Conservation (phyloP, 106 monocot genomes). For the Platanthera zijinensis region DNA sequence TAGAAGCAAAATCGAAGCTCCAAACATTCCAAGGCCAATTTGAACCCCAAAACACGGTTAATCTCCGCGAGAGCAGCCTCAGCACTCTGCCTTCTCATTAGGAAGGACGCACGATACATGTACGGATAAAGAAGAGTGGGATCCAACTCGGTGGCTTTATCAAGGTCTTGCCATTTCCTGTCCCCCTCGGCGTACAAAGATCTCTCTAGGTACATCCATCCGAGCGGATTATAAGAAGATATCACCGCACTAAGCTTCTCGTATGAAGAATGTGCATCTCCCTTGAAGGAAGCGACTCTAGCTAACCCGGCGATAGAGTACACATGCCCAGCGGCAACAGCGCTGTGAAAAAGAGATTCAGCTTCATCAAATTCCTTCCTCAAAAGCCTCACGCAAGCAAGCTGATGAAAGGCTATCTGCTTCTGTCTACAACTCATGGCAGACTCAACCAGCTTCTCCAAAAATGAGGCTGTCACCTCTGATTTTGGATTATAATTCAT, state of each 20-base stretch:
- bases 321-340: slow-evolving; percentile 60
- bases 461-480: slow-evolving; percentile 45
- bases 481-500: slow-evolving; percentile 67
- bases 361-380: slow-evolving; percentile 83
- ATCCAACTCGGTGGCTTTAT: slow-evolving; percentile 80
- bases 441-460: slow-evolving; percentile 72
- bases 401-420: slow-evolving; percentile 77
- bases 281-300: slow-evolving; percentile 46
- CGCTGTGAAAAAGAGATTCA: slow-evolving; percentile 43
- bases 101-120: slow-evolving; percentile 79
- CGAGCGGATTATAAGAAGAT: slow-evolving; percentile 51
- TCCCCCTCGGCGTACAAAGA: slow-evolving; percentile 66
- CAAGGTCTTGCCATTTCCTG: slow-evolving; percentile 58
- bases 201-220: slow-evolving; percentile 97
- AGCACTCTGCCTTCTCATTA: slow-evolving; percentile 74
- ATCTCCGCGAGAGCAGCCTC: slow-evolving; percentile 73
- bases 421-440: slow-evolving; percentile 39
- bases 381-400: slow-evolving; percentile 76
- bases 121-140: slow-evolving; percentile 91
- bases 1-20: slow-evolving; percentile 89
- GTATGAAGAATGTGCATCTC: slow-evolving; percentile 40
- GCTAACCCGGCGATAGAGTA: slow-evolving; percentile 70
- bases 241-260: slow-evolving; percentile 70
- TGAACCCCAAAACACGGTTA: slow-evolving; percentile 82
- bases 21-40: slow-evolving; percentile 74